These are phyloP conservation scores for Aureobasidium mangrovei DNA, from an alignment of 2,329 filamentous ascomycete species.

Conservation along the genomic window DNA sequence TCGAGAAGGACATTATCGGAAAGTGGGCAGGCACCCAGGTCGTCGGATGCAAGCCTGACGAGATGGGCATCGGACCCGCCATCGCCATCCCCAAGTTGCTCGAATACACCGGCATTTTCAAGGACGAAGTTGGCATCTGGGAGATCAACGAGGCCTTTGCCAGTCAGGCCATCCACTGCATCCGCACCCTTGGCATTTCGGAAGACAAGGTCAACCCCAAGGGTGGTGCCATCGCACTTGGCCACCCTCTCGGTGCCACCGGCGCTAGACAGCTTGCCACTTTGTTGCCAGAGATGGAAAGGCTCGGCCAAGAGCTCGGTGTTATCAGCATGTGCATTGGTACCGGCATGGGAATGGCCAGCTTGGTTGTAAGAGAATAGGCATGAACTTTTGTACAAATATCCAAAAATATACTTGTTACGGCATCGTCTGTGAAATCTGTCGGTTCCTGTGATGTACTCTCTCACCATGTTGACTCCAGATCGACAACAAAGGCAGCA, in stretches of 20 bases:
- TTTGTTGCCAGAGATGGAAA: slow-evolving; percentile 58
- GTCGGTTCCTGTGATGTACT: not conserved
- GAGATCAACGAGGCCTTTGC: slow-evolving; percentile 84
- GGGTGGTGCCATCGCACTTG: slow-evolving; percentile 87
- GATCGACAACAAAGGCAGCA: too few species aligned
- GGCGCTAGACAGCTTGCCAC: slow-evolving; percentile 73
- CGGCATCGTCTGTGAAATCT: not conserved
- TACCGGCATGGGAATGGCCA: slow-evolving; percentile 45
- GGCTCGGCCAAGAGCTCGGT: slow-evolving; percentile 63
- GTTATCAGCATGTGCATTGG: slow-evolving; percentile 80
- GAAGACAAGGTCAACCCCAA: slow-evolving; percentile 75
- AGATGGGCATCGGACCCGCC: slow-evolving; percentile 90
- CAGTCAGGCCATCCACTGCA: slow-evolving; percentile 58
- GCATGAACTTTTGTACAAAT: not conserved
- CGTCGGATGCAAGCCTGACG: slow-evolving; percentile 73
- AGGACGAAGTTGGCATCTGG: slow-evolving; percentile 70
- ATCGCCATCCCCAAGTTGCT: slow-evolving; percentile 78
- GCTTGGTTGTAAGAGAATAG: slow-evolving; percentile 42
- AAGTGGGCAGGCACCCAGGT: slow-evolving; percentile 72
- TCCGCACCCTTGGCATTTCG: slow-evolving; percentile 61
- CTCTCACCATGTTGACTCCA: too few species aligned
- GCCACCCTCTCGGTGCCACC: slow-evolving; percentile 84
- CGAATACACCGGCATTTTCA: slow-evolving; percentile 55
- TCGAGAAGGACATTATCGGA: slow-evolving; percentile 62
- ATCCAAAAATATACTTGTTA: not conserved